Percentiles rank a stretch among this genome's conserved stretches.
These are phyloP conservation scores for Daedaleopsis nitida DNA, from an alignment of 768 basidiomycete genomes.

Conservation along the genomic window DNA sequence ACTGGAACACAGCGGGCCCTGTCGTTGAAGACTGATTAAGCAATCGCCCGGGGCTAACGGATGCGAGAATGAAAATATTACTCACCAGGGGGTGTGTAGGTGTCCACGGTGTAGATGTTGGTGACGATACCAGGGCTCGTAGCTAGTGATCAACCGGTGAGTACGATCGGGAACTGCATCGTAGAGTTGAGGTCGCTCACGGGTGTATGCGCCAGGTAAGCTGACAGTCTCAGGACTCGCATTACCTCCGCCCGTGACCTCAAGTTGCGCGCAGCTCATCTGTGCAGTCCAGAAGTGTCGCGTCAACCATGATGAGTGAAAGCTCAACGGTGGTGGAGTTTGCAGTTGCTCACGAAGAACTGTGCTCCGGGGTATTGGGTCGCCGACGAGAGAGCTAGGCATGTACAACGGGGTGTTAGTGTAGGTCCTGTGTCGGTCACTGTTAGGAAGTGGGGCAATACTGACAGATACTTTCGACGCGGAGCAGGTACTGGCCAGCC, in stretches of 20 bases:
- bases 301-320: too few species aligned
- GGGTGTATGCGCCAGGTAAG: slow-evolving; percentile 39
- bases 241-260: slow-evolving; percentile 36
- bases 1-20: slow-evolving; percentile 19
- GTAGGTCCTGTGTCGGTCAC: background rate
- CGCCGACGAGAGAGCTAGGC: slow-evolving; percentile 46
- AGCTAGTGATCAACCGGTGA: slow-evolving; percentile 10
- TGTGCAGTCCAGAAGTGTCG: background rate
- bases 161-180: background rate
- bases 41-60: background rate
- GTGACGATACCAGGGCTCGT: slow-evolving; percentile 37
- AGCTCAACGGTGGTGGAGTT: background rate
- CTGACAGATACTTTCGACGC: slow-evolving; percentile 53
- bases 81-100: slow-evolving; percentile 33
- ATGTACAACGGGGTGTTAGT: background rate
- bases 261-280: slow-evolving; percentile 41
- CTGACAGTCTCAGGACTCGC: slow-evolving; percentile 33
- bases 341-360: slow-evolving; percentile 41
- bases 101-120: slow-evolving; percentile 30
- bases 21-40: background rate
- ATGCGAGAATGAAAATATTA: background rate
- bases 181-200: slow-evolving; percentile 15
- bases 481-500: slow-evolving; percentile 49
- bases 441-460: background rate
- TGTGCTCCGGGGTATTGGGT: slow-evolving; percentile 54